These are phyloP conservation scores for Ramichloridium luteum DNA, from an alignment of 2,329 filamentous ascomycete genomes.

Conservation along the genomic window DNA sequence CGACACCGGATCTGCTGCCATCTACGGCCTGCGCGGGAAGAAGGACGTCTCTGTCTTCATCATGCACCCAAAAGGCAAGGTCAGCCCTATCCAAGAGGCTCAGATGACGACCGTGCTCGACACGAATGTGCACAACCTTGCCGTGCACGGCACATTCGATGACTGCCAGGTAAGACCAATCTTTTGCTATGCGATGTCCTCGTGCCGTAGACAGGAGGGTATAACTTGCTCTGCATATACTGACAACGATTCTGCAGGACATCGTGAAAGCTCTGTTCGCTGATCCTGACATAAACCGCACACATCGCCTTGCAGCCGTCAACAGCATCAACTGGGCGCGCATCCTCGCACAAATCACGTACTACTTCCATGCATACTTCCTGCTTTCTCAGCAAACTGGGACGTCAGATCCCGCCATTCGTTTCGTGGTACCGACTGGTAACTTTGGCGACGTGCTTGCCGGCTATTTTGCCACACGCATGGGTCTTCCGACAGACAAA, in stretches of 20 bases:
- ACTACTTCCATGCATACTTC: constrained; percentile 96
- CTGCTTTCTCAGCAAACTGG: constrained; percentile 50
- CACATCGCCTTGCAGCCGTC: constrained; percentile 76
- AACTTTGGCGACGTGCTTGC: constrained; percentile 95
- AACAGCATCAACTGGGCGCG: constrained; percentile 96
- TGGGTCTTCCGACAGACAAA: constrained; percentile 81
- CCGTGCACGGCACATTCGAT: constrained; percentile 84
- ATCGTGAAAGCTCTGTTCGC: constrained; percentile 89
- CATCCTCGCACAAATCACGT: constrained; percentile 91
- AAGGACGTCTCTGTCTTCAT: constrained; percentile 96
- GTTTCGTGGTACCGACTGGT: constrained; percentile 84
- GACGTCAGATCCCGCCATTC: constrained; percentile 56
- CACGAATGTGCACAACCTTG: constrained; percentile 81
- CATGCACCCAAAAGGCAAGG: constrained; percentile 78
- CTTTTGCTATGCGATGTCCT: neutral
- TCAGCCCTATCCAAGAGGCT: constrained; percentile 84
- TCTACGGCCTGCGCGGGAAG: constrained; percentile 89
- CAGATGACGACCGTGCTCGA: constrained; percentile 96
- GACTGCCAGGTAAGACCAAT: constrained; percentile 64
- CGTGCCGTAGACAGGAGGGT: neutral
- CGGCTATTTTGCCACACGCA: constrained; percentile 81
- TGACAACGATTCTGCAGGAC: constrained; percentile 40
- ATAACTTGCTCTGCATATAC: neutral
- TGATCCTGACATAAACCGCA: constrained; percentile 70
- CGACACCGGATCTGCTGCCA: constrained; percentile 86